Conservation (phyloP, 177 flowering plant species). For the Vitis hybrid region DNA sequence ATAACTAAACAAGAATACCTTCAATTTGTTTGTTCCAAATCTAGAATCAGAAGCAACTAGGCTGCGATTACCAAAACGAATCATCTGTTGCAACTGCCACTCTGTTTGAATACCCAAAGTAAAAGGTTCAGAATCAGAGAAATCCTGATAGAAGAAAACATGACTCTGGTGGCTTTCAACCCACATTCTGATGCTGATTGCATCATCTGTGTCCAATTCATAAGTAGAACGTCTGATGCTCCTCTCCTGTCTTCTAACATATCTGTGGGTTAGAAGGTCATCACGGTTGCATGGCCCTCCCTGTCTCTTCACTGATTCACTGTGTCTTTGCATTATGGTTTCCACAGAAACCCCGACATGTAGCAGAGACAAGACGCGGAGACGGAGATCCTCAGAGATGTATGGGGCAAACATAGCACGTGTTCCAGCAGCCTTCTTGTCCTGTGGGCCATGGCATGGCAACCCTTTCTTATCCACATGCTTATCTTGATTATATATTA, state of each 20-base stretch:
- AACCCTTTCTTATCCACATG: conserved; percentile 84
- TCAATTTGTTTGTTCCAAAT: conserved; percentile 84
- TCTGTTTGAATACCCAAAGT: conserved; percentile 90
- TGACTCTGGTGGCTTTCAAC: conserved; percentile 70
- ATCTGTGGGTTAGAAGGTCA: conserved; percentile 87
- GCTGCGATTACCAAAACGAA: conserved; percentile 80
- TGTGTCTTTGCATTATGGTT: conserved; percentile 95
- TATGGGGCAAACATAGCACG: conserved; percentile 95
- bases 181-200: conserved; percentile 77
- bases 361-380: conserved; percentile 75
- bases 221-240: conserved; percentile 76
- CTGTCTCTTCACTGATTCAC: conserved; percentile 78
- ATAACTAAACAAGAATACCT: conserved; percentile 47
- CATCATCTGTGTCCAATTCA: conserved; percentile 84
- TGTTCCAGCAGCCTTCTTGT: conserved; percentile 83
- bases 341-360: conserved; percentile 94
- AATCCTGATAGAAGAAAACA: conserved; percentile 84
- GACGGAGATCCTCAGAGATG: conserved; percentile 94
- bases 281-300: conserved; percentile 92
- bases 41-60: conserved; percentile 81
- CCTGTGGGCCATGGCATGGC: conserved; percentile 97
- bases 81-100: conserved; percentile 99
- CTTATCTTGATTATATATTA: conserved; percentile 86
- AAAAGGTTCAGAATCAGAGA: conserved; percentile 76
- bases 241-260: conserved; percentile 90